Base-by-base conservation (phyloP, 2,329 filamentous ascomycete genomes). In the Zalaria obscura region DNA sequence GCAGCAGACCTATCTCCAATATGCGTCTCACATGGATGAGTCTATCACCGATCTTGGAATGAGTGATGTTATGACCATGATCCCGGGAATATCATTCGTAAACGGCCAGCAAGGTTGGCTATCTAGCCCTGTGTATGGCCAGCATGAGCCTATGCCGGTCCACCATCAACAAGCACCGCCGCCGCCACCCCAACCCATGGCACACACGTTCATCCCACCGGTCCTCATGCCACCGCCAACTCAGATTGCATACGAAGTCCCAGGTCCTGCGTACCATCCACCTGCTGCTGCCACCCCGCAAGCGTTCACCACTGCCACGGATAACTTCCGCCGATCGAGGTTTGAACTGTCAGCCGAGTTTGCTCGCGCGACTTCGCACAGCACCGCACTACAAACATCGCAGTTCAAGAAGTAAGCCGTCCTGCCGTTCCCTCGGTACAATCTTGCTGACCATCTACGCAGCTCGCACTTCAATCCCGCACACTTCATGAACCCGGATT, bases 401-500 rank as follows among this genome's bases (percentile, higher is more conserved):
- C 68, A 68, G 45, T 70, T 70, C 52, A 62, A 63, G 46, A 68
- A 67, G 64, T 67, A 52, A 53, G 64, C 48, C 18, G 6, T 10
- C 8, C 3, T 5, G 18, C 3, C 3, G 3, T 7, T 27, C 10
- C 3, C 4, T 18, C 29, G 8, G 25, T 10, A 35, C 1, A 38
- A 25, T 27, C 11, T 26, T n/a, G 25, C 38, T 44, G 28, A 40
- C 8, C 11, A n/a, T 38, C 5, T 26, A 5, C 11, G 34, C 31
- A 70, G 67, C 50, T 71, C 67, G 4, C 66, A 67, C 47, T 70
- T 61, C 59, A 70, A 70, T 43, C 66, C 66, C 18, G 66, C 67
- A 4, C 68, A 72, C 52, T 72, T 66, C 52, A 52, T 64, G 45
- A 72, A 70, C 47, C 63, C 66, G 18, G 65, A 70, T 28, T 72